phyloP scores from a whole-genome alignment of 441 rosid species.

The Arabidopsis hybrid region DNA sequence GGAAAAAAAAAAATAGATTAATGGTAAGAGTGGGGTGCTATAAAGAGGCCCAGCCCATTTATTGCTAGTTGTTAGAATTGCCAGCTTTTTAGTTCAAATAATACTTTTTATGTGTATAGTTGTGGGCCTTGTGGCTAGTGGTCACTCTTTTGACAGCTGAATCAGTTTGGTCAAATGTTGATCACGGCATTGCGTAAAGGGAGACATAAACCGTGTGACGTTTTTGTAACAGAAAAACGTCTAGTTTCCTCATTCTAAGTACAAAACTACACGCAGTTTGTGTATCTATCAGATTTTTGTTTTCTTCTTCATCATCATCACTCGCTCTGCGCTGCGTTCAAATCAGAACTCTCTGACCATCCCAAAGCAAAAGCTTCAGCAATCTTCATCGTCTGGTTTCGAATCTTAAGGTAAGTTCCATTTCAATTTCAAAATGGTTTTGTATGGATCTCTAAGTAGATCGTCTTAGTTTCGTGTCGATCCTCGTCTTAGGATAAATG shows the following conservation, averaged over 20 bases:
- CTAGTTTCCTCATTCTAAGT: constrained; percentile 15
- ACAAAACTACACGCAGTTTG: constrained; percentile 19
- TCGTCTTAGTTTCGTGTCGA: not conserved
- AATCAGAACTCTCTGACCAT: constrained; percentile 17
- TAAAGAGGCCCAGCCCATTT: constrained; percentile 61
- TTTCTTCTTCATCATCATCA: constrained; percentile 7
- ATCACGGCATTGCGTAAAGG: too few species aligned
- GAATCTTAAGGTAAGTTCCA: constrained; percentile 19
- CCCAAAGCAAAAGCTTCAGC: constrained; percentile 14
- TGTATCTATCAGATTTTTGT: not conserved
- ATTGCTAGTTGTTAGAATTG: constrained; percentile 38
- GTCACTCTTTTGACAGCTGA: too few species aligned
- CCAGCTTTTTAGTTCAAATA: constrained; percentile 38
- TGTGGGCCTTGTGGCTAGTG: too few species aligned
- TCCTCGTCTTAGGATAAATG: not conserved
- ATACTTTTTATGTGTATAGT: too few species aligned
- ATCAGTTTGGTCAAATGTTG: too few species aligned
- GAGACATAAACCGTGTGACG: constrained; percentile 1
- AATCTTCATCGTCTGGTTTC: constrained; percentile 12
- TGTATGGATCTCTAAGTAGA: not conserved
- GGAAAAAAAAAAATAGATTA: constrained; percentile 10
- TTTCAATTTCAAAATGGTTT: not conserved
- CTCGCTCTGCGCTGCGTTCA: not conserved
- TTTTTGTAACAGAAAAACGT: not conserved
- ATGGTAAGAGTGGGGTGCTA: constrained; percentile 37